phyloP scores from a whole-genome alignment of 1,284 basidiomycete genomes.

The Amylostereum chailletii region DNA sequence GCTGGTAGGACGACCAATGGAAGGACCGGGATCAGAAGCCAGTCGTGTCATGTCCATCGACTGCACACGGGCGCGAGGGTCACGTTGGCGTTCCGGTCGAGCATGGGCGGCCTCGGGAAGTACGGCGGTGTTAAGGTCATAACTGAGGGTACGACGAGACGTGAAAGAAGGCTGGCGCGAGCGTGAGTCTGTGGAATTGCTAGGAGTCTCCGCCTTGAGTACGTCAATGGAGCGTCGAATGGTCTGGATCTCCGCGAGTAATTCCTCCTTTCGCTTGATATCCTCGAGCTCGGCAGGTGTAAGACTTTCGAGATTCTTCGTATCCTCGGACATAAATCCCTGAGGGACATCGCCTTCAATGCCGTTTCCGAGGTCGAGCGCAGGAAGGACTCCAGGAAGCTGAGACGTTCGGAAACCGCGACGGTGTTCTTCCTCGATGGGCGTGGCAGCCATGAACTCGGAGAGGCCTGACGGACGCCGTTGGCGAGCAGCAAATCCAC shows the following conservation, averaged over 20 bases:
- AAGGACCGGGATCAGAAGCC: conserved; percentile 34
- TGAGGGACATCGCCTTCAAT: conserved; percentile 67
- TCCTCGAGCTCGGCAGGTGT: conserved; percentile 44
- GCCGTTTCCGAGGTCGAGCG: conserved; percentile 63
- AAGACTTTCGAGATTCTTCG: conserved; percentile 25
- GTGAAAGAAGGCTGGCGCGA: conserved; percentile 63
- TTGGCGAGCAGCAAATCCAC: conserved; percentile 38
- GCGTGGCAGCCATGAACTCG: conserved; percentile 58
- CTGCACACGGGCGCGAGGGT: conserved; percentile 56
- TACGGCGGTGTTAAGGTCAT: conserved; percentile 46
- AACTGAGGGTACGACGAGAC: conserved; percentile 58
- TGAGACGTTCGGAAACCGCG: conserved; percentile 41
- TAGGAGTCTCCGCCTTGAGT: conserved; percentile 58
- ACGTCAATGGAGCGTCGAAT: conserved; percentile 72
- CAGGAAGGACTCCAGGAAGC: conserved; percentile 51
- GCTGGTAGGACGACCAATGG: conserved; percentile 61
- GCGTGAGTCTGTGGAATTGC: conserved; percentile 39
- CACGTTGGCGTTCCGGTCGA: conserved; percentile 55
- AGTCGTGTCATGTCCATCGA: conserved; percentile 59
- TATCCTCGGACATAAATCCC: conserved; percentile 44
- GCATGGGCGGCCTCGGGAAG: conserved; percentile 41
- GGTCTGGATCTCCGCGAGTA: conserved; percentile 67
- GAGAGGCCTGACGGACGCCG: conserved; percentile 60
- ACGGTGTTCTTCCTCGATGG: conserved; percentile 47
- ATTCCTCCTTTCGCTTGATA: conserved; percentile 55